Conservation (phyloP, 2,329 filamentous ascomycete genomes). For the Leptographium radiaticola region DNA sequence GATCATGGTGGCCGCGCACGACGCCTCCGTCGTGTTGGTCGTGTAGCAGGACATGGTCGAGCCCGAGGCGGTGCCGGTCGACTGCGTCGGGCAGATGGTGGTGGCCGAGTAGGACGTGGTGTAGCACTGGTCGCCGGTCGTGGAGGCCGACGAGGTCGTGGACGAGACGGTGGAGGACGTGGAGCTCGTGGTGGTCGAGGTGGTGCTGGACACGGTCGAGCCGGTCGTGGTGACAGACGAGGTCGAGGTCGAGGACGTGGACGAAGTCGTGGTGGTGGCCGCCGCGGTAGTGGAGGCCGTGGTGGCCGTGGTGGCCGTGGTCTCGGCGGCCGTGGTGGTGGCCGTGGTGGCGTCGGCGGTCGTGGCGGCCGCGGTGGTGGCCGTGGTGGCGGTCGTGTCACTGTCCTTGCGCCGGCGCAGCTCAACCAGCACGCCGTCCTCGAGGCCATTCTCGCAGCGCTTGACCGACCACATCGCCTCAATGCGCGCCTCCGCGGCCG, state of each 20-base stretch:
- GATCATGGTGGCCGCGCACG: conserved; percentile 29
- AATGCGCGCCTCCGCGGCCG: conserved; percentile 19
- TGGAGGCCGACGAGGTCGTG: conserved; percentile 24
- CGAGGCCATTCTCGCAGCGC: conserved; percentile 16
- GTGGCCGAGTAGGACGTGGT: conserved; percentile 22
- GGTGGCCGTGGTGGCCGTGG: not conserved
- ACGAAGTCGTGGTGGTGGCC: not conserved
- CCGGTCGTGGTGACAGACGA: conserved; percentile 2
- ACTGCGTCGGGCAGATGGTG: conserved; percentile 25
- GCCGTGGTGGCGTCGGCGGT: not conserved
- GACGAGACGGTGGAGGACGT: conserved; percentile 14
- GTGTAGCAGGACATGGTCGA: conserved; percentile 26
- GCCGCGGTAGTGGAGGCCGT: not conserved
- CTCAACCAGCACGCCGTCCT: conserved; percentile 5
- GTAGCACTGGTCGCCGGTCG: conserved; percentile 14
- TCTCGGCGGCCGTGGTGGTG: not conserved
- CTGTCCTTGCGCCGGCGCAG: conserved; percentile 12
- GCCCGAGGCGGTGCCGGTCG: conserved; percentile 21
- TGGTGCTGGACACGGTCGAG: conserved; percentile 5
- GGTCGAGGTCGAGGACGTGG: not conserved
- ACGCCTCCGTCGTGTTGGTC: conserved; percentile 20
- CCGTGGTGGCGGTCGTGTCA: not conserved
- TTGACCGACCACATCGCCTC: conserved; percentile 21
- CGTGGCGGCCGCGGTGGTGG: not conserved
- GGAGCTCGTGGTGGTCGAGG: conserved; percentile 6